phyloP scores from a whole-genome alignment of 2,329 filamentous ascomycete genomes.

The Beauveria varroae region DNA sequence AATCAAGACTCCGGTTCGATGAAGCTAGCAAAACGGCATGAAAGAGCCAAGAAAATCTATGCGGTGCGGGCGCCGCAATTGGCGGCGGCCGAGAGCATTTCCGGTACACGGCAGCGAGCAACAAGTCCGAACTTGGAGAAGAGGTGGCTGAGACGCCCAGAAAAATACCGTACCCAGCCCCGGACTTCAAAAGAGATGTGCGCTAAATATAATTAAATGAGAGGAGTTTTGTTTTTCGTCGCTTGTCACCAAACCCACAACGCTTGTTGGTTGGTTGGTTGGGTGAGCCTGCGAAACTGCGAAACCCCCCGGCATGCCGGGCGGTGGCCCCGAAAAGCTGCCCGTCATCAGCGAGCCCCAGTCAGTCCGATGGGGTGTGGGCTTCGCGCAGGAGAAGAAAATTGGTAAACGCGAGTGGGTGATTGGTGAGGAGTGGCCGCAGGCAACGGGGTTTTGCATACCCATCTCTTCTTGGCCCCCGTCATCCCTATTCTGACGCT shows the following conservation, averaged over 20 bases:
- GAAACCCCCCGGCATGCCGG: not conserved
- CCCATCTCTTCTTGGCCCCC: not conserved
- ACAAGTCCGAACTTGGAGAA: not conserved
- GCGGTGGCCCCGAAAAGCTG: not conserved
- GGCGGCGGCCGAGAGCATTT: not conserved
- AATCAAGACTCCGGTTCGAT: not conserved
- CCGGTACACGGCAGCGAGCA: not conserved
- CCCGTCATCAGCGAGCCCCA: not conserved
- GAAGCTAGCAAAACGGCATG: not conserved
- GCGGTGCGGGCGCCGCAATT: not conserved
- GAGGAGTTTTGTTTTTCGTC: too few relatives aligned
- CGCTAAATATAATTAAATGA: too few relatives aligned
- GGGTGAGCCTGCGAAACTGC: too few relatives aligned
- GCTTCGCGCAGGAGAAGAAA: not conserved
- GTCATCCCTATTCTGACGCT: not conserved
- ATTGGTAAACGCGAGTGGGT: not conserved
- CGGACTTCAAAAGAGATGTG: not conserved
- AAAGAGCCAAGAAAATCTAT: not conserved
- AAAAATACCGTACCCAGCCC: not conserved
- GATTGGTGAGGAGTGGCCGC: not conserved
- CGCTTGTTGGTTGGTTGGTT: not conserved
- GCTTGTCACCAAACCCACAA: not conserved
- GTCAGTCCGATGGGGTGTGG: not conserved
- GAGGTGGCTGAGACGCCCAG: not conserved
- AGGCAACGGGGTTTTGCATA: not conserved